Base-by-base conservation (phyloP, 1,284 basidiomycete genomes). In the Heterobasidion parviporum region DNA sequence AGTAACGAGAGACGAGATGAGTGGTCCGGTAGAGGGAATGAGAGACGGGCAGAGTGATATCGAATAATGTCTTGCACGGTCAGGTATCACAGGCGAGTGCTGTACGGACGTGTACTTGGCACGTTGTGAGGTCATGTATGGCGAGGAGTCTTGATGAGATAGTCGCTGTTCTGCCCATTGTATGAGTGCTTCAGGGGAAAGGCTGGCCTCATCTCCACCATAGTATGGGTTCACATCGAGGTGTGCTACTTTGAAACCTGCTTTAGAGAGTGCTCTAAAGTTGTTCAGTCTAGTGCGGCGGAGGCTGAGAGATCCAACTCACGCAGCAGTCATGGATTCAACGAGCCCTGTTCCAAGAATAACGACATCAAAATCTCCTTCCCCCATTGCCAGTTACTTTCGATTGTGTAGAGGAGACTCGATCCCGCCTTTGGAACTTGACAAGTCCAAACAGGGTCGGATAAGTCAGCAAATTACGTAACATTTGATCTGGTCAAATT, bases 321-420 rank as follows among this genome's bases (percentile, higher is more conserved):
- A 95, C 92, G 93, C 92, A 61, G 94, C 90, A 53, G 81, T 72
- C 41, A 97, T 91, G n/a, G 92, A 92, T 65, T 94, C 85, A 32
- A 88, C 78, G 8, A 97, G 76, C 0, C 92, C 93, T 18, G 94
- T 98, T 8, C 94, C 93, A 52, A 97, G 71, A 15, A 98, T 77
- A 47, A 94, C 75, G 18, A 86, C 85, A 65, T 97, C 92, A 66
- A 94, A 95, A 46, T 56, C 57, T 15, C 60, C 61, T 16, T 62
- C 61, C 26, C 26, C 26, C 26, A 26, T 26, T 26, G 8, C 35
- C 38, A 36, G 56, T 41, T 46, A 53, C 53, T 15, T 20, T 32
- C 8, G 18, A 15, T 50, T 32, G 16, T 15, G 26, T 12, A 33
- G 9, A 20, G 18, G 26, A 26, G 26, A 26, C 50, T 35, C 2